phyloP scores from a whole-genome alignment of 768 basidiomycete species.

The Suillus subaureus region DNA sequence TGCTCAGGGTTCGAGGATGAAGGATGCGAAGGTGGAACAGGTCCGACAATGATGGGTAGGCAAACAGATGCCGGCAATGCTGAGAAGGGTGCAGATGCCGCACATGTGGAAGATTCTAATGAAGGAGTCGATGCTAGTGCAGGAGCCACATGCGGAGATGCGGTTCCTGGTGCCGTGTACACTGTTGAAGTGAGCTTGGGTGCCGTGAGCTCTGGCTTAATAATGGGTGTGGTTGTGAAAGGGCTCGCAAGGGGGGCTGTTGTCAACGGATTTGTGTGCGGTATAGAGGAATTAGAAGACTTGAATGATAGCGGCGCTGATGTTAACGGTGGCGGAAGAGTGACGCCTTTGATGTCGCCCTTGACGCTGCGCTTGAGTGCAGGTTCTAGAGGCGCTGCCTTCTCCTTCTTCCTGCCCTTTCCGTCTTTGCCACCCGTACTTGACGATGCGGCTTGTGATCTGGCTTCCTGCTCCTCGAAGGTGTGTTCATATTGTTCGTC shows the following conservation, averaged over 20 bases:
- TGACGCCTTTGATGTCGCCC: slow-evolving; percentile 56
- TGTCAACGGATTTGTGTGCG: slow-evolving; percentile 10
- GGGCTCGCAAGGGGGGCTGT: slow-evolving; percentile 12
- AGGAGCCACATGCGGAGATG: slow-evolving; percentile 11
- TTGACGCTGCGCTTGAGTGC: slow-evolving; percentile 72
- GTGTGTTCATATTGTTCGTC: slow-evolving; percentile 72
- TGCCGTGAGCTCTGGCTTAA: slow-evolving; percentile 26
- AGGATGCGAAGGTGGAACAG: slow-evolving; percentile 67
- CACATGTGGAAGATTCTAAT: slow-evolving; percentile 21
- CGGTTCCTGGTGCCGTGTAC: slow-evolving; percentile 16
- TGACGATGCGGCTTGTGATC: slow-evolving; percentile 34
- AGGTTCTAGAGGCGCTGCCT: slow-evolving; percentile 54
- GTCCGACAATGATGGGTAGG: slow-evolving; percentile 77
- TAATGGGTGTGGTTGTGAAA: slow-evolving; percentile 12
- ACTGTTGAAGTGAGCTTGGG: slow-evolving; percentile 13
- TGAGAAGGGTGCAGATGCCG: slow-evolving; percentile 26
- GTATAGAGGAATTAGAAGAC: slow-evolving; percentile 7
- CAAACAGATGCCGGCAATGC: slow-evolving; percentile 48
- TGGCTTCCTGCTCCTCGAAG: slow-evolving; percentile 71
- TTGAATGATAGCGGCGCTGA: slow-evolving; percentile 53
- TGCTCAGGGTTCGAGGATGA: slow-evolving; percentile 45
- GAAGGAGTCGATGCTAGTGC: slow-evolving; percentile 25
- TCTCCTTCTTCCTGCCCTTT: slow-evolving; percentile 61
- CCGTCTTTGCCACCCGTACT: slow-evolving; percentile 39
- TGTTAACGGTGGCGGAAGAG: slow-evolving; percentile 70